Conservation (phyloP, 441 rosid species). For the Bruguiera hainesii region DNA sequence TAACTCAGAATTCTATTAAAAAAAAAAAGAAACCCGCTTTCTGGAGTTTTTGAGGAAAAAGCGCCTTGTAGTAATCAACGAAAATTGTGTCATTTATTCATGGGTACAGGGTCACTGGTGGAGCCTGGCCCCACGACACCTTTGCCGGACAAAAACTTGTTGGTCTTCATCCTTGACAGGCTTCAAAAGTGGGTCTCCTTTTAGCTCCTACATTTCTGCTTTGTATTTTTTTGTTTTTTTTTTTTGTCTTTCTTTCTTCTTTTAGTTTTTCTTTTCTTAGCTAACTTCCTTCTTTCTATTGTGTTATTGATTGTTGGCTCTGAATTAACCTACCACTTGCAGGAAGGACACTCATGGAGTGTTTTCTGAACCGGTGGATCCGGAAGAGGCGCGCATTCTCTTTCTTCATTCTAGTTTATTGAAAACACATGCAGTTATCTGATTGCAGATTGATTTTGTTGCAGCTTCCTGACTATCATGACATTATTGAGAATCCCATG, state of each 20-base stretch:
- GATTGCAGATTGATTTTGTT: slow-evolving; percentile 22
- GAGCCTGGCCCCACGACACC: slow-evolving; percentile 73
- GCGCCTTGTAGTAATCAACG: slow-evolving; percentile 22
- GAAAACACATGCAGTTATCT: slow-evolving; percentile 12
- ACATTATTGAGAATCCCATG: slow-evolving; percentile 73
- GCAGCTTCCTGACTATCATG: slow-evolving; percentile 92
- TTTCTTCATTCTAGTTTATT: slow-evolving; percentile 5
- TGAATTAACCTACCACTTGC: slow-evolving; percentile 25
- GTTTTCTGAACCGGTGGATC: slow-evolving; percentile 90
- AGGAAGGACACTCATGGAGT: slow-evolving; percentile 97
- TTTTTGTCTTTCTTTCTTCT: not conserved
- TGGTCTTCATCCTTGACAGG: slow-evolving; percentile 85
- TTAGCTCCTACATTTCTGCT: slow-evolving; percentile 26
- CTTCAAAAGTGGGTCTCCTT: slow-evolving; percentile 77
- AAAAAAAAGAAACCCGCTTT: slow-evolving; percentile 23
- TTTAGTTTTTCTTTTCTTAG: not conserved
- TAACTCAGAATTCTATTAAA: slow-evolving; percentile 19
- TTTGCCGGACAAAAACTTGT: slow-evolving; percentile 92
- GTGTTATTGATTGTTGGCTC: slow-evolving; percentile 21
- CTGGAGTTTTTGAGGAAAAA: slow-evolving; percentile 26
- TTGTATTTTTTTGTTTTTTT: not conserved
- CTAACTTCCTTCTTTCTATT: not conserved
- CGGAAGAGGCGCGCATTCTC: slow-evolving; percentile 61
- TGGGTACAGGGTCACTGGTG: slow-evolving; percentile 54
- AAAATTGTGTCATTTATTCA: slow-evolving; percentile 21